Base-by-base conservation (phyloP, 257 asterid genomes). In the Plantago ovata region DNA sequence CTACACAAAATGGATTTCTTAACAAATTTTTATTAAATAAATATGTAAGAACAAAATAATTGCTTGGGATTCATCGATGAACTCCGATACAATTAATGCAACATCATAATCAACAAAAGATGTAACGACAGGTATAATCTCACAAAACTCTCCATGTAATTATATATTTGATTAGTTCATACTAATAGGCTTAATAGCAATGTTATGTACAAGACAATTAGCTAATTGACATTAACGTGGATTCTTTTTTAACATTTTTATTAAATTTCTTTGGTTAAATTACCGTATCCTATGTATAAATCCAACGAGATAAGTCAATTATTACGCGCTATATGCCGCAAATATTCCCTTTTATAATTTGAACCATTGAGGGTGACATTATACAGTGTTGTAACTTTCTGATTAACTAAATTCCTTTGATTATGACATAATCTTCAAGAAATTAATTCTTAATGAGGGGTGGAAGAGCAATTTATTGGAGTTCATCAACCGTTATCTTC, bases 1-100 rank as follows among this genome's bases (percentile, higher is more conserved):
- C 16, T 50, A 46, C 28, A 42, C 41, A 59, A 12, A 40, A 45
- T 60, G 61, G 60, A 61, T 22, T 56, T 45, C 36, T 28, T 6
- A 28, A 28, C 56, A 63, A 61, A 33, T 63, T 62, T 43, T 69
- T 41, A 60, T 12, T 11, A 38, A 19, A 56, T 58, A 54, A 57
- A 24, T 56, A 56, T 54, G 61, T 53, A 72, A 49, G 75, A 72
- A 78, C 78, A 73, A 79, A 72, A 67, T 51, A 2, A 47, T 12
- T 51, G 64, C 86, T 7, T 84, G 81, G 87, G 72, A 71, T 80
- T 75, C 73, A 77, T 77, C 92, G 87, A 73, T 56, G 62, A 22
- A 54, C 39, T 24, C 80, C 94, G 92, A 80, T 82, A 74, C 57
- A 63, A 79, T 74, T 65, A 64, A 82, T 44, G 77, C 73, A 72